These are phyloP conservation scores for Nicotiana sylvestris DNA, from an alignment of 257 asterid species.

Conservation along the genomic window DNA sequence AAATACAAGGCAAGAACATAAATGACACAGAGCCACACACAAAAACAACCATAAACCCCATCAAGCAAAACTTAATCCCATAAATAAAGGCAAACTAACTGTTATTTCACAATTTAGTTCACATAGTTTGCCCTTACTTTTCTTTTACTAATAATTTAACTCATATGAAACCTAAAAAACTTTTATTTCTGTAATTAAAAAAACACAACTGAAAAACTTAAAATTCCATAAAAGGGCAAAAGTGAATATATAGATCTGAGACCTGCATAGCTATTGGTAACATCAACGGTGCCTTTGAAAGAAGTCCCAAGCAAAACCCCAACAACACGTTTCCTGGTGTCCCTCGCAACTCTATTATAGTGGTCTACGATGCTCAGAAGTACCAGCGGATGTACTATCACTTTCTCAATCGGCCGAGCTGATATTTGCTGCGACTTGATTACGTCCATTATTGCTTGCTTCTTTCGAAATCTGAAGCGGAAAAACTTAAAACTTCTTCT, in stretches of 20 bases:
- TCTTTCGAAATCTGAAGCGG: not conserved
- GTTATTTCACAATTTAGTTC: not conserved
- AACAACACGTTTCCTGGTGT: constrained; percentile 81
- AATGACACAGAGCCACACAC: not conserved
- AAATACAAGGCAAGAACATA: not conserved
- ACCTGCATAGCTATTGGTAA: constrained; percentile 97
- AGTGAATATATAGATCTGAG: constrained; percentile 38
- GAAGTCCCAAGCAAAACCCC: constrained; percentile 88
- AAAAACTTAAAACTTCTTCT: not conserved
- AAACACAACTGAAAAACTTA: not conserved
- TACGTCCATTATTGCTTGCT: constrained; percentile 53
- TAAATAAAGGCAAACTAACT: not conserved
- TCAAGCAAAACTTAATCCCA: too few relatives aligned
- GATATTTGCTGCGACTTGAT: constrained; percentile 84
- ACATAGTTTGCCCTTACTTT: too few relatives aligned
- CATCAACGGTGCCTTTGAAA: constrained; percentile 84
- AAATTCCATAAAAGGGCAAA: not conserved
- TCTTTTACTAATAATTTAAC: too few relatives aligned
- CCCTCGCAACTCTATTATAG: constrained; percentile 92
- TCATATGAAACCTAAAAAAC: not conserved
- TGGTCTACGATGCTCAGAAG: constrained; percentile 92
- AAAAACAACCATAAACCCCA: too few relatives aligned
- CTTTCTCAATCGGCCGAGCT: constrained; percentile 78
- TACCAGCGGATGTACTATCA: constrained; percentile 91
- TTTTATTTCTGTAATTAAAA: not conserved